Conservation (phyloP, 2,329 filamentous ascomycete genomes). For the Epichloe hybrida region DNA sequence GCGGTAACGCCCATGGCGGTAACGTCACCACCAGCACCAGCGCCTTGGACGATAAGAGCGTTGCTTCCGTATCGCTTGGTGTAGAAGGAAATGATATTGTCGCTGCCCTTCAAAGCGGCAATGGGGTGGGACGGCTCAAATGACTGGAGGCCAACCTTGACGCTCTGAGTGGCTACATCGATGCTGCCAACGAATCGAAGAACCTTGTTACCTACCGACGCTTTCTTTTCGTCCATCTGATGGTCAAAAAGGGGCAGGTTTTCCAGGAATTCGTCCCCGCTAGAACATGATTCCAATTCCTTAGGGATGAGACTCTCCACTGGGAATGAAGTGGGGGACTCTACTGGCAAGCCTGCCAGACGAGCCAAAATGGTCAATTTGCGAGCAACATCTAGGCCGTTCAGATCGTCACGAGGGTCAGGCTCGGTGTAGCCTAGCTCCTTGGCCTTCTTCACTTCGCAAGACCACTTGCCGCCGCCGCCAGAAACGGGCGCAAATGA, state of each 20-base stretch:
- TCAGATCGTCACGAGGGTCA: slow-evolving; percentile 74
- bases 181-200: slow-evolving; percentile 90
- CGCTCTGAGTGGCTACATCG: slow-evolving; percentile 63
- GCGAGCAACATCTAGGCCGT: slow-evolving; percentile 81
- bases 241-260: slow-evolving; percentile 63
- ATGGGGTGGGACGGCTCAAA: slow-evolving; percentile 83
- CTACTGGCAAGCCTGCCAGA: slow-evolving; percentile 66
- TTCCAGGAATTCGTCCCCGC: slow-evolving; percentile 74
- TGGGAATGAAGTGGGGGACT: slow-evolving; percentile 78
- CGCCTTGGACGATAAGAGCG: slow-evolving; percentile 87
- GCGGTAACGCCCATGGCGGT: slow-evolving; percentile 97
- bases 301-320: slow-evolving; percentile 87
- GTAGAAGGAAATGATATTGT: slow-evolving; percentile 98
- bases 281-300: slow-evolving; percentile 63
- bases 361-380: slow-evolving; percentile 93
- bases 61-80: slow-evolving; percentile 87
- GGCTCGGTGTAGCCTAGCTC: slow-evolving; percentile 85
- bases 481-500: slow-evolving; percentile 76
- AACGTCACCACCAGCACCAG: slow-evolving; percentile 85
- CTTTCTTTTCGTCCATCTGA: slow-evolving; percentile 82
- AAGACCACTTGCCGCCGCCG: slow-evolving; percentile 68
- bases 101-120: slow-evolving; percentile 87
- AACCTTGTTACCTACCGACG: slow-evolving; percentile 79
- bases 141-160: slow-evolving; percentile 87
- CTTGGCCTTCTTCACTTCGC: slow-evolving; percentile 85